Percentiles rank a stretch among this genome's conserved stretches.
Conservation (phyloP, 2,329 filamentous ascomycete genomes). For the Grosmannia huntii region DNA sequence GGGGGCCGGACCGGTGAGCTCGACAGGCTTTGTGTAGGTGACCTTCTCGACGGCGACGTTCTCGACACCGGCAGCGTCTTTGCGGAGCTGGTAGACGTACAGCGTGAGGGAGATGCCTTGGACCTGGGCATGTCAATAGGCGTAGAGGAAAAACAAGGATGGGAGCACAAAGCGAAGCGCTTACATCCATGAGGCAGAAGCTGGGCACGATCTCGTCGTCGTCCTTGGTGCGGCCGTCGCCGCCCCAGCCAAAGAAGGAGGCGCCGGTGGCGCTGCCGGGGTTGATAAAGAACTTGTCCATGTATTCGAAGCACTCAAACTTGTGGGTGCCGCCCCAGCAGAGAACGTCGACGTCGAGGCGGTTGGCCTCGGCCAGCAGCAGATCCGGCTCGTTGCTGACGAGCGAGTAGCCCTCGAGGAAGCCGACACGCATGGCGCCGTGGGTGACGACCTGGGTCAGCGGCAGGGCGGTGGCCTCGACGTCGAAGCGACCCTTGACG, state of each 20-base stretch:
- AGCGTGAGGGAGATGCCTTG: slow-evolving; percentile 93
- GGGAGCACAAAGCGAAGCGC: slow-evolving; percentile 20
- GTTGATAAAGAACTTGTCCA: slow-evolving; percentile 64
- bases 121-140: slow-evolving; percentile 43
- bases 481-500: slow-evolving; percentile 54
- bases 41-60: slow-evolving; percentile 78
- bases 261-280: slow-evolving; percentile 55
- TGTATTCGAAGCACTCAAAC: slow-evolving; percentile 61
- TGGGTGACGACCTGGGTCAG: slow-evolving; percentile 55
- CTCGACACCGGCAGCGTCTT: slow-evolving; percentile 62
- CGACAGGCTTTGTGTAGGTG: slow-evolving; percentile 67
- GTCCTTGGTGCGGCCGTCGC: slow-evolving; percentile 60
- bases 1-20: slow-evolving; percentile 40
- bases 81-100: slow-evolving; percentile 82
- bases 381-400: slow-evolving; percentile 55
- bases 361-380: slow-evolving; percentile 54
- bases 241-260: slow-evolving; percentile 42
- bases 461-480: slow-evolving; percentile 52
- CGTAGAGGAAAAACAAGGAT: slow-evolving; percentile 7
- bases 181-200: slow-evolving; percentile 95
- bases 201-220: slow-evolving; percentile 72
- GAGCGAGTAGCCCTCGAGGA: slow-evolving; percentile 55
- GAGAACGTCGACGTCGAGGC: slow-evolving; percentile 54
- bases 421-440: slow-evolving; percentile 51
- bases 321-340: slow-evolving; percentile 57